Conservation (phyloP, 176 grass and related monocot genomes). For the Phragmites australis region DNA sequence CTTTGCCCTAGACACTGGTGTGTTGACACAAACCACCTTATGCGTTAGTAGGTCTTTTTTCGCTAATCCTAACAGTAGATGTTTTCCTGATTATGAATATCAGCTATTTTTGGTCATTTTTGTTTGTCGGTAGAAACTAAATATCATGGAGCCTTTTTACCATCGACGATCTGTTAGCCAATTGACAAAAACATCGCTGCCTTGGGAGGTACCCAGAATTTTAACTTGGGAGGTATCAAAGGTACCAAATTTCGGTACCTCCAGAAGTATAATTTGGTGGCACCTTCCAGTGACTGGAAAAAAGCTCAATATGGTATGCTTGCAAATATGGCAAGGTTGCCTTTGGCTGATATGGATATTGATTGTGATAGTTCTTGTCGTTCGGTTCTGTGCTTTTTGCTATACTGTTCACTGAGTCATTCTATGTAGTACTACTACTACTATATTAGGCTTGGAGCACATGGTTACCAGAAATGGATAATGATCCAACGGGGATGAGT, state of each 20-base stretch:
- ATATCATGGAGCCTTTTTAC: too few species aligned
- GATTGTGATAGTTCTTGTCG: background rate
- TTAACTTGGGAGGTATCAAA: too few species aligned
- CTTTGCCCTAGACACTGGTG: background rate
- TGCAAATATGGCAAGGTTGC: background rate
- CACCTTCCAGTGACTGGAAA: too few species aligned
- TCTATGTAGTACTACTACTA: background rate
- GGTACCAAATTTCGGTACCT: too few species aligned
- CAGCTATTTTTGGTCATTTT: background rate
- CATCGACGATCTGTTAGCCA: too few species aligned
- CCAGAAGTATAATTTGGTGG: too few species aligned
- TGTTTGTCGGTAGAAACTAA: background rate
- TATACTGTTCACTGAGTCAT: background rate
- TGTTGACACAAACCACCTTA: background rate
- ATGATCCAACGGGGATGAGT: background rate
- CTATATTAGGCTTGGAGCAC: background rate
- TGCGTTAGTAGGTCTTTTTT: background rate
- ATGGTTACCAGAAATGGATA: conserved; percentile 20
- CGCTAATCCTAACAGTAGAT: background rate
- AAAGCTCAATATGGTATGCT: too few species aligned
- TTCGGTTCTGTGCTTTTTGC: conserved; percentile 5
- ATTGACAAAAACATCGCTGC: too few species aligned
- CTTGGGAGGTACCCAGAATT: too few species aligned
- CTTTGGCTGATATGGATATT: conserved; percentile 13
- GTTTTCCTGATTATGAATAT: background rate